Evolutionary conservation across 2,329 filamentous ascomycete genomes (phyloP).

Genomic region (Colletotrichum sp.): DNA sequence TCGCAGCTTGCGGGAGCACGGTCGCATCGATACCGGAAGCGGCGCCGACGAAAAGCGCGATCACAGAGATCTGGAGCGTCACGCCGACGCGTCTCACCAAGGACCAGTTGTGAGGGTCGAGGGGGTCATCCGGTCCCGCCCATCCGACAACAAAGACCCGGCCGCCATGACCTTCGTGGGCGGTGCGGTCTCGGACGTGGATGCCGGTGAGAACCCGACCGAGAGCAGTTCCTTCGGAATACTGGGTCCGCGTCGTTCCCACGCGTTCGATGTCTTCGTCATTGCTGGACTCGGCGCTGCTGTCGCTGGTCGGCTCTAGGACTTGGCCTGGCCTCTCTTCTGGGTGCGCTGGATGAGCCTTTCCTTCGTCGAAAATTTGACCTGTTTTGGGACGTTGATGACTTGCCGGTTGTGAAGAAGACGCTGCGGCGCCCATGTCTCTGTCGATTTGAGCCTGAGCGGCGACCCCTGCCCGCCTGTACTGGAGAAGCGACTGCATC

Average conservation of each 20-base stretch:
- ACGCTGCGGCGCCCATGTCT: background rate
- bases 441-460: slow-evolving; percentile 10
- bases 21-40: slow-evolving; percentile 59
- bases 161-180: slow-evolving; percentile 24
- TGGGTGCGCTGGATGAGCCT: background rate
- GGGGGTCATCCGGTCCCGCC: slow-evolving; percentile 39
- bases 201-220: slow-evolving; percentile 34
- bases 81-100: slow-evolving; percentile 38
- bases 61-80: slow-evolving; percentile 46
- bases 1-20: slow-evolving; percentile 47
- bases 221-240: slow-evolving; percentile 24
- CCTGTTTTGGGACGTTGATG: background rate
- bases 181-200: slow-evolving; percentile 29
- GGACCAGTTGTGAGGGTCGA: slow-evolving; percentile 52
- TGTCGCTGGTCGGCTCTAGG: background rate
- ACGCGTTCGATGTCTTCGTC: background rate
- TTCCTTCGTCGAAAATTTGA: background rate
- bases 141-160: slow-evolving; percentile 36
- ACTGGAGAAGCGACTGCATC: slow-evolving; percentile 13
- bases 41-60: slow-evolving; percentile 54
- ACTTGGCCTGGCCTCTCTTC: background rate
- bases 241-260: background rate
- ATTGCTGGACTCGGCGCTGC: background rate
- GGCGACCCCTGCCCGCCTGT: background rate
- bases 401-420: background rate